These are phyloP conservation scores for Ophidiomyces ophidiicola DNA, from an alignment of 2,329 filamentous ascomycete species.

Conservation along the genomic window DNA sequence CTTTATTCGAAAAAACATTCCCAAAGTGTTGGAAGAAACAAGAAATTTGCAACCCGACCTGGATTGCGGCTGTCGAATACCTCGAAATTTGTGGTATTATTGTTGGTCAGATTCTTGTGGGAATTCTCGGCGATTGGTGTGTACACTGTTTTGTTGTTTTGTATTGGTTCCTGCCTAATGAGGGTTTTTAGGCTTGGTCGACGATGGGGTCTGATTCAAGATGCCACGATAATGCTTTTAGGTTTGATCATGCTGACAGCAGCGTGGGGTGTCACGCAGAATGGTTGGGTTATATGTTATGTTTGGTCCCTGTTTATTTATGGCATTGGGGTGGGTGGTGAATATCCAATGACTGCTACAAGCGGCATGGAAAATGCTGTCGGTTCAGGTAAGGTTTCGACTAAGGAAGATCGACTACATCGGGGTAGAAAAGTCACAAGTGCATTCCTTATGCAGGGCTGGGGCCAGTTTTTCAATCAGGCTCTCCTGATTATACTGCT, in stretches of 20 bases:
- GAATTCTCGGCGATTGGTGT: conserved; percentile 60
- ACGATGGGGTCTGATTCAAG: conserved; percentile 90
- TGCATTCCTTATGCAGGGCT: conserved; percentile 96
- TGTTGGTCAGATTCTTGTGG: conserved; percentile 78
- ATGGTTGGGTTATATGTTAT: conserved; percentile 97
- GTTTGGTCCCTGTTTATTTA: conserved; percentile 92
- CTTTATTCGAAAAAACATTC: conserved; percentile 67
- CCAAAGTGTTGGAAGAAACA: conserved; percentile 60
- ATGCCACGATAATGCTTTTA: conserved; percentile 86
- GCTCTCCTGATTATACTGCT: conserved; percentile 74
- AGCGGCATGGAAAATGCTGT: conserved; percentile 88
- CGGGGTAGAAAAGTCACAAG: conserved; percentile 90
- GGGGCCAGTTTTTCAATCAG: conserved; percentile 94
- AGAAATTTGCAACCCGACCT: conserved; percentile 60
- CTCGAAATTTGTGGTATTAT: conserved; percentile 93
- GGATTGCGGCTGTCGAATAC: conserved; percentile 76
- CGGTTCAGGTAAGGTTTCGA: conserved; percentile 75
- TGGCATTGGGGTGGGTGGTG: conserved; percentile 55
- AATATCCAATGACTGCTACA: conserved; percentile 94
- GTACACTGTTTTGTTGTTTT: conserved; percentile 9
- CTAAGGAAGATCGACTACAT: conserved; percentile 83
- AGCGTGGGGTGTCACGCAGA: conserved; percentile 72
- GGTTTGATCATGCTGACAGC: conserved; percentile 85
- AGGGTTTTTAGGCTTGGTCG: conserved; percentile 59
- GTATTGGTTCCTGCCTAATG: background rate